phyloP scores from a whole-genome alignment of 768 basidiomycete species.

The Brasilioporus rufonigricans region DNA sequence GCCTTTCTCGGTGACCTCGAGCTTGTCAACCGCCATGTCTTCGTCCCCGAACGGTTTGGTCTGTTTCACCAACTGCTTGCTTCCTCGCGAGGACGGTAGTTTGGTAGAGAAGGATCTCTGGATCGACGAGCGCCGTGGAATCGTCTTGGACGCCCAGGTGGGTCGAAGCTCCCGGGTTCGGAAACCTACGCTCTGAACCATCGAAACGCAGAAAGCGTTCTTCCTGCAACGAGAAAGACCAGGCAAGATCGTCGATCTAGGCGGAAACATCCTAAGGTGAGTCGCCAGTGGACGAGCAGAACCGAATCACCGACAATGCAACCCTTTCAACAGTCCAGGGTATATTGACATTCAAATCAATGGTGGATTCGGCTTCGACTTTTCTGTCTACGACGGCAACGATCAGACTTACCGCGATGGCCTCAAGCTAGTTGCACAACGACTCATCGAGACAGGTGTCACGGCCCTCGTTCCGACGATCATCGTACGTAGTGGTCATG shows the following conservation, averaged over 20 bases:
- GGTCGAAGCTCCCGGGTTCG: conserved; percentile 1
- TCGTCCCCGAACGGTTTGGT: conserved; percentile 77
- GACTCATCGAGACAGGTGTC: conserved; percentile 83
- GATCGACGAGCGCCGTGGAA: conserved; percentile 73
- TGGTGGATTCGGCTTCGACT: conserved; percentile 86
- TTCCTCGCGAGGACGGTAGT: conserved; percentile 77
- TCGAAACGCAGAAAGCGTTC: conserved; percentile 57
- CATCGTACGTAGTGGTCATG: conserved; percentile 48
- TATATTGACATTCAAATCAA: conserved; percentile 89
- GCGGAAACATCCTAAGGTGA: conserved; percentile 74
- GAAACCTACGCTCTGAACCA: neutral
- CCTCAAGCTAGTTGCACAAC: conserved; percentile 66
- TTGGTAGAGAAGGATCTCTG: conserved; percentile 74
- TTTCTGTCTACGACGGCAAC: conserved; percentile 75
- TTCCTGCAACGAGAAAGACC: conserved; percentile 62
- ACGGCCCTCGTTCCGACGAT: conserved; percentile 73
- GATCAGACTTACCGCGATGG: conserved; percentile 67
- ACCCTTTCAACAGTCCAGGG: conserved; percentile 57
- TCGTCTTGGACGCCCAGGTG: conserved; percentile 76
- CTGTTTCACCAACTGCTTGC: conserved; percentile 85
- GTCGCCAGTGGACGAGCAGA: neutral
- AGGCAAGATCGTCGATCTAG: conserved; percentile 60
- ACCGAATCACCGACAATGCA: conserved; percentile 9
- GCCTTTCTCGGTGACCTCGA: conserved; percentile 6
- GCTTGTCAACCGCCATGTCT: conserved; percentile 20